Conservation (phyloP, 2,329 filamentous ascomycete genomes). For the Fusarium ambrosium region DNA sequence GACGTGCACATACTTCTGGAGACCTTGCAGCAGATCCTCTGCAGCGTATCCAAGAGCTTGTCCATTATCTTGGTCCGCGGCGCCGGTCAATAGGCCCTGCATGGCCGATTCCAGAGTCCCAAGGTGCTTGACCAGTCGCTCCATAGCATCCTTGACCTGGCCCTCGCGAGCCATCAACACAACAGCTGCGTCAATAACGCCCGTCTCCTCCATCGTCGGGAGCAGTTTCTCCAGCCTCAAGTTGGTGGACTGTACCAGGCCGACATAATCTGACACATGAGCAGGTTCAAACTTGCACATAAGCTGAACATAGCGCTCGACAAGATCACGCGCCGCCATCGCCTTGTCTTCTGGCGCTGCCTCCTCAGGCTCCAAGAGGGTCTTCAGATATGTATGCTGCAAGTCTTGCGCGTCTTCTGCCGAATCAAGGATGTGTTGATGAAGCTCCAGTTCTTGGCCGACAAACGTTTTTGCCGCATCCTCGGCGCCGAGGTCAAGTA, state of each 20-base stretch:
- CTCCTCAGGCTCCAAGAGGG: slow-evolving; percentile 76
- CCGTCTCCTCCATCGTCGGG: slow-evolving; percentile 88
- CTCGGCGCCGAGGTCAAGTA: slow-evolving; percentile 76
- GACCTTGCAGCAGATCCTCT: slow-evolving; percentile 78
- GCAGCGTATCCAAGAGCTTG: slow-evolving; percentile 71
- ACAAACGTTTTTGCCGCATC: slow-evolving; percentile 76
- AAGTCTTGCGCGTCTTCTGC: slow-evolving; percentile 71
- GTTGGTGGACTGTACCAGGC: slow-evolving; percentile 80
- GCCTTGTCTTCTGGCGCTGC: slow-evolving; percentile 51
- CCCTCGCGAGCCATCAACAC: slow-evolving; percentile 92
- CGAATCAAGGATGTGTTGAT: slow-evolving; percentile 74
- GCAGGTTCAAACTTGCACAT: slow-evolving; percentile 89
- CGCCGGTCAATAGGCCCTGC: slow-evolving; percentile 77
- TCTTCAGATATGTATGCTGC: slow-evolving; percentile 82
- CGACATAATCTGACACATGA: slow-evolving; percentile 89
- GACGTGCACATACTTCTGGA: slow-evolving; percentile 92
- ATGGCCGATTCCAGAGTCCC: slow-evolving; percentile 84
- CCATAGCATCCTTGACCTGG: slow-evolving; percentile 85
- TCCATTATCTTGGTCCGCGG: slow-evolving; percentile 67
- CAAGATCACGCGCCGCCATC: slow-evolving; percentile 69
- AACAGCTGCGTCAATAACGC: slow-evolving; percentile 92
- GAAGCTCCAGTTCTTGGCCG: slow-evolving; percentile 71
- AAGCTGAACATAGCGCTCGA: slow-evolving; percentile 88
- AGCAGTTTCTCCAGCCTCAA: slow-evolving; percentile 84
- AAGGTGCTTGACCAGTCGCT: slow-evolving; percentile 84